phyloP scores from a whole-genome alignment of 2,329 filamentous ascomycete species.

The Talaromyces sp. region DNA sequence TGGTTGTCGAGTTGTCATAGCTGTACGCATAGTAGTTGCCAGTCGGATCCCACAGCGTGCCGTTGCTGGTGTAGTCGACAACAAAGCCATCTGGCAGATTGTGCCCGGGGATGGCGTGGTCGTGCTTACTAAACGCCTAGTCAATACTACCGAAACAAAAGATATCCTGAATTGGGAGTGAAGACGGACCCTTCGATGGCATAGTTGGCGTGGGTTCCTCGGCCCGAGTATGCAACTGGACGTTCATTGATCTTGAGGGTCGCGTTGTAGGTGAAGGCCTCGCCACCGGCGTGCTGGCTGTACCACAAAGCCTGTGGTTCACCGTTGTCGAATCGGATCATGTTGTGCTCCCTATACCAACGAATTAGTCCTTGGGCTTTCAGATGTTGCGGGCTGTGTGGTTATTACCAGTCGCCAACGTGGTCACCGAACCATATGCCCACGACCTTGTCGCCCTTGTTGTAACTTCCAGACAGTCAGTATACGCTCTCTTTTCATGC shows the following conservation, averaged over 20 bases:
- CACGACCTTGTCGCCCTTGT: conserved; percentile 50
- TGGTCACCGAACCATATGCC: conserved; percentile 54
- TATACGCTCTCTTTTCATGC: neutral
- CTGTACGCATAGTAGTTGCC: conserved; percentile 53
- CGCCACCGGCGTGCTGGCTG: conserved; percentile 58
- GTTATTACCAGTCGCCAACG: conserved; percentile 56
- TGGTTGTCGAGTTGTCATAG: conserved; percentile 36
- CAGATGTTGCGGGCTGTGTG: neutral
- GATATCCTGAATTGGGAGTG: neutral
- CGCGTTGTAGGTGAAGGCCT: conserved; percentile 58
- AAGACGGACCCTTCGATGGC: conserved; percentile 45
- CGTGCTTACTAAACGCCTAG: conserved; percentile 47
- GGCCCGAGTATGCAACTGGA: conserved; percentile 55
- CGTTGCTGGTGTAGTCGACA: conserved; percentile 52
- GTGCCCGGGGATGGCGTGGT: conserved; percentile 59
- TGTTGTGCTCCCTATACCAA: conserved; percentile 57
- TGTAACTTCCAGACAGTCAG: conserved; percentile 34
- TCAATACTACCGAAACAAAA: neutral
- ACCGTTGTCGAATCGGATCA: conserved; percentile 60
- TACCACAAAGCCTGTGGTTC: conserved; percentile 56
- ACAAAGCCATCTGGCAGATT: conserved; percentile 53
- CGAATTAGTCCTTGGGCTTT: neutral
- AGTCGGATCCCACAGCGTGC: conserved; percentile 58
- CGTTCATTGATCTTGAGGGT: conserved; percentile 51
- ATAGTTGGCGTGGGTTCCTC: conserved; percentile 63